Evolutionary conservation across 2,329 filamentous ascomycete genomes (phyloP), one percentile per base, ranked within the genome.

Genomic region (Aspergillus fumigatiaffinis): DNA sequence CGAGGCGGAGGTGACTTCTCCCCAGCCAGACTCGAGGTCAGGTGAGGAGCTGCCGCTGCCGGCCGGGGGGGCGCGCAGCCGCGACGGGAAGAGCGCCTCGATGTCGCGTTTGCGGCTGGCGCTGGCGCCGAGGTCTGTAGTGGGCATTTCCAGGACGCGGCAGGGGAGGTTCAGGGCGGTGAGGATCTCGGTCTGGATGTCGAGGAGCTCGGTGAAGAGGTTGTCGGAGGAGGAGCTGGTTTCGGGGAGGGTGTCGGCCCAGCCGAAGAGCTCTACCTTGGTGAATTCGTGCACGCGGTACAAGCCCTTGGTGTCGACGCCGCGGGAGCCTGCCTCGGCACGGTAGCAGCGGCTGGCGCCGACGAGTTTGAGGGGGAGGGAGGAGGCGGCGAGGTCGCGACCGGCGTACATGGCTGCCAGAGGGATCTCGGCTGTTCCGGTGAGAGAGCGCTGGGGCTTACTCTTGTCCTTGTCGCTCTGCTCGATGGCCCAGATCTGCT

Each of bases 231-330:
- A 72, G 5, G 63, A 72, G 47, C 52, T 61, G 50, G 42, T 56
- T 41, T 51, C 50, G 17, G 85, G 80, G 1, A 90, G 85, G 38
- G 66, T 71, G 29, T 82, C 67, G 4, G 91, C 89, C 94, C 94
- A 99, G 0, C 89, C 92, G 71, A 99, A 97, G 81, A 99, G 87
- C 75, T 99, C 94, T 0, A 99, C 93, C 73, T 99, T 99, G 28
- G 92, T 96, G 76, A 99, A 99, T 76, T 99, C 94, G 76, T 99
- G 94, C 3, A 99, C 94, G 28, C 94, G 88, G 76, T 97, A 99
- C 1, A 99, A 79, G 4, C 94, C 94, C 76, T 96, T 97, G 1
- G 92, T 96, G 66, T 94, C 91, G 25, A 89, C 87, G 29, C 94
- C 94, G 42, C 93, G 83, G 0, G 92, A 90, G 32, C 94, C 94